A percentile compares a stretch with the other conserved stretches of the same genome.
Evolutionary conservation across 2,329 filamentous ascomycete species (phyloP).

Genomic region (Fusarium sp.): DNA sequence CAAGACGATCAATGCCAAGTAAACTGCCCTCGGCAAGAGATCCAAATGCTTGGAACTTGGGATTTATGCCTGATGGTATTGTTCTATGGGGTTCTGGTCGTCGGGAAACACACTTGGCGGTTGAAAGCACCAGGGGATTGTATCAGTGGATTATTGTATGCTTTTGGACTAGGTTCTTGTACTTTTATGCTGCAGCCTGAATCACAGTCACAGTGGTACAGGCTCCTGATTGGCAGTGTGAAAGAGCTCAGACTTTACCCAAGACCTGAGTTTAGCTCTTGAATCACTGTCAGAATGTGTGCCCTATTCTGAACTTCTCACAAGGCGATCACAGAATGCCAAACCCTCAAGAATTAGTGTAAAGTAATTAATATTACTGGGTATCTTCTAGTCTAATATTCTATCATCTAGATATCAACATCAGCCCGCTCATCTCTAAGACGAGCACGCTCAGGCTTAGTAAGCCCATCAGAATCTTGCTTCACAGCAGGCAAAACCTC

Average conservation of each 20-base stretch:
- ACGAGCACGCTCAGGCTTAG: slow-evolving; percentile 3
- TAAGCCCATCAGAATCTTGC: background rate
- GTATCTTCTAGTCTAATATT: background rate
- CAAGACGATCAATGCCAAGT: background rate
- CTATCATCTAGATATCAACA: background rate
- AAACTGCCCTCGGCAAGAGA: background rate
- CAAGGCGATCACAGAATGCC: too few relatives aligned
- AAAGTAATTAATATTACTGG: background rate
- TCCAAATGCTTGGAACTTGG: background rate
- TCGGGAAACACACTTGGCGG: background rate
- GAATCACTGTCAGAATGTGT: too few relatives aligned
- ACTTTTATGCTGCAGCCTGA: background rate
- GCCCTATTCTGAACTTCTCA: too few relatives aligned
- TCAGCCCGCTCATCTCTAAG: slow-evolving; percentile 9
- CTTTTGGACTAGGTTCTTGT: background rate
- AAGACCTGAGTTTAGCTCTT: background rate
- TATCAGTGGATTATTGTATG: too few relatives aligned
- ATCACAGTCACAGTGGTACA: background rate
- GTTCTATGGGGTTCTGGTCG: background rate
- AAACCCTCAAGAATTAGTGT: too few relatives aligned
- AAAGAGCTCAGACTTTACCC: too few relatives aligned
- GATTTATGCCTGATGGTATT: background rate
- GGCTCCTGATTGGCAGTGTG: background rate
- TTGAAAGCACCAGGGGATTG: background rate
- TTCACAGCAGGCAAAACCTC: background rate